phyloP scores from a whole-genome alignment of 192 early-diverging fungal species.

The Piromyces finnis region DNA sequence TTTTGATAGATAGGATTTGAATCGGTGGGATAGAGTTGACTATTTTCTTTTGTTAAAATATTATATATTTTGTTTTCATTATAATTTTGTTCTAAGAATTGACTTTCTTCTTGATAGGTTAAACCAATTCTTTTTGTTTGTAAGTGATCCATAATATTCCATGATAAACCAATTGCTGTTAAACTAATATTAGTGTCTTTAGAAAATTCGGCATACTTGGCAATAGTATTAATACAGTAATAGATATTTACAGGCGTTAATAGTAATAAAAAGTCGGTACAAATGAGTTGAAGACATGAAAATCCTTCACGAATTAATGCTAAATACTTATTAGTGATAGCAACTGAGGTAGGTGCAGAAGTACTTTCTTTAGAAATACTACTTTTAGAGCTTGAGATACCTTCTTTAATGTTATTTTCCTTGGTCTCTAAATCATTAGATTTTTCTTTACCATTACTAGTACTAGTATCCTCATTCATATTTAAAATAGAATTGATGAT shows the following conservation, averaged over 20 bases:
- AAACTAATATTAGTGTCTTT: slow-evolving; percentile 90
- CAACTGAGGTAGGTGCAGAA: not conserved
- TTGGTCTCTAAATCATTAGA: not conserved
- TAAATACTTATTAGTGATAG: not conserved
- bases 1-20: not conserved
- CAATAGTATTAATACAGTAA: slow-evolving; percentile 66
- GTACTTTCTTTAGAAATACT: not conserved
- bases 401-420: not conserved
- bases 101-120: not conserved
- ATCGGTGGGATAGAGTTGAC: not conserved
- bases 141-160: slow-evolving; percentile 82
- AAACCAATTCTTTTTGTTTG: slow-evolving; percentile 28
- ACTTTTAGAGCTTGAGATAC: not conserved
- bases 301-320: slow-evolving; percentile 63
- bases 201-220: slow-evolving; percentile 55
- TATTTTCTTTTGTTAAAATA: not conserved
- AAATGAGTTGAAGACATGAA: slow-evolving; percentile 82
- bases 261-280: slow-evolving; percentile 78
- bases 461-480: not conserved
- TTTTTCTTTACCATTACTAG: not conserved
- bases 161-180: slow-evolving; percentile 77
- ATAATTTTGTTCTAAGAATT: not conserved
- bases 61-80: not conserved
- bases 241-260: slow-evolving; percentile 54
- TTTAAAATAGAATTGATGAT: not conserved